Conservation (phyloP, 768 basidiomycete genomes). For the Vararia minispora region DNA sequence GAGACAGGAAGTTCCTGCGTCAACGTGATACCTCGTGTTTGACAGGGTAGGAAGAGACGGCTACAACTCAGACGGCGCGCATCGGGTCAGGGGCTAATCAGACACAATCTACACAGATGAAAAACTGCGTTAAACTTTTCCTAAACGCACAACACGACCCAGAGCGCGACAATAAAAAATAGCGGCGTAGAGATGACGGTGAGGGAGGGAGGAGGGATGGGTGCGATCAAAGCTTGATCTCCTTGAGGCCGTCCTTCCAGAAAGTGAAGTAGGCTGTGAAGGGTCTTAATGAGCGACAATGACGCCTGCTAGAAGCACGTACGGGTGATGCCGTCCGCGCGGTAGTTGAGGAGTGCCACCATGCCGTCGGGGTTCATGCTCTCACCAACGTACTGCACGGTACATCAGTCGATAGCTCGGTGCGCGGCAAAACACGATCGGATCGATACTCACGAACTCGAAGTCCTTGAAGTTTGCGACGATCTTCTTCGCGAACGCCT, state of each 20-base stretch:
- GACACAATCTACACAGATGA: no score
- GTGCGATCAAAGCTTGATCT: slow-evolving; percentile 49
- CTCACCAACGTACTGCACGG: slow-evolving; percentile 55
- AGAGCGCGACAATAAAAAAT: background rate
- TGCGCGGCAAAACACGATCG: background rate
- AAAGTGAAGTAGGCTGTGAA: slow-evolving; percentile 79
- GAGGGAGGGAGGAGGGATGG: slow-evolving; percentile 1
- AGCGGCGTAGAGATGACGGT: background rate
- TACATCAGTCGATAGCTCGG: slow-evolving; percentile 3
- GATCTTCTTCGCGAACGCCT: slow-evolving; percentile 76
- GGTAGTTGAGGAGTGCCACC: slow-evolving; percentile 92
- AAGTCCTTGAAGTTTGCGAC: slow-evolving; percentile 85
- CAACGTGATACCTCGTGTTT: no score
- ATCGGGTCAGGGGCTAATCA: no score
- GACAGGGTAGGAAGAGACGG: no score
- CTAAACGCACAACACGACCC: slow-evolving; percentile 8
- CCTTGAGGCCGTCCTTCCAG: slow-evolving; percentile 93
- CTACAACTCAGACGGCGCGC: no score
- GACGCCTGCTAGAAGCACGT: slow-evolving; percentile 24
- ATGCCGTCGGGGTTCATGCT: slow-evolving; percentile 82
- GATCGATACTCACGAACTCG: slow-evolving; percentile 63
- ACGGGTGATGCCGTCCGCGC: slow-evolving; percentile 80
- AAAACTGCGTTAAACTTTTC: slow-evolving; percentile 7
- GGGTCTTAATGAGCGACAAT: no score
- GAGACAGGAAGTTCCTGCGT: no score